These are phyloP conservation scores for Phytophthora ramorum DNA, from an alignment of 352 stramenopile species.

Conservation along the genomic window DNA sequence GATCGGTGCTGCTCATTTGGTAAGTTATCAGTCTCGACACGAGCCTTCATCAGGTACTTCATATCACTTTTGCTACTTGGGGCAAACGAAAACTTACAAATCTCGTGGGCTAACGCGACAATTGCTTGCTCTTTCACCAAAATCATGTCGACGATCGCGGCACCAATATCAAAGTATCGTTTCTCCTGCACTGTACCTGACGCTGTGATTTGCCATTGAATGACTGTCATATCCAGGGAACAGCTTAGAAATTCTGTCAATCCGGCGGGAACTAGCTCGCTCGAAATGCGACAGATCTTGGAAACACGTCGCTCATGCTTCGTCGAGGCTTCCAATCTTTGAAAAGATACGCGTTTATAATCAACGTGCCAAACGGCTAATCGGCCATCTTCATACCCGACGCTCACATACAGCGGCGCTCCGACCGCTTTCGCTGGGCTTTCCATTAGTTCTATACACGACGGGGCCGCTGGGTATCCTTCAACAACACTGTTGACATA, in stretches of 20 bases:
- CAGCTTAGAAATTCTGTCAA: conserved; percentile 45
- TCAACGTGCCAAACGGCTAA: conserved; percentile 50
- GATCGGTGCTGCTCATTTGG: neutral
- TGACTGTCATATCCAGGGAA: conserved; percentile 72
- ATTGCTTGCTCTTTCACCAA: conserved; percentile 36
- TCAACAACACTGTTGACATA: conserved; percentile 50
- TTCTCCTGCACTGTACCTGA: conserved; percentile 47
- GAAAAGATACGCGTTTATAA: conserved; percentile 20
- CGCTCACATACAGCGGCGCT: conserved; percentile 15
- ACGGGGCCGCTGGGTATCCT: conserved; percentile 38
- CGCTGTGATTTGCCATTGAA: conserved; percentile 53
- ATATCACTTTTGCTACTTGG: conserved; percentile 10
- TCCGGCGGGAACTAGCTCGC: neutral
- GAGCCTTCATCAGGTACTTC: conserved; percentile 13
- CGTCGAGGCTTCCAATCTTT: conserved; percentile 33
- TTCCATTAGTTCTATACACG: conserved; percentile 45
- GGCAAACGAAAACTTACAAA: conserved; percentile 43
- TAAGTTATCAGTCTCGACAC: neutral
- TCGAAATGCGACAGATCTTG: conserved; percentile 31
- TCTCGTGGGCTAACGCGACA: conserved; percentile 45
- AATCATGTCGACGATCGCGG: conserved; percentile 53
- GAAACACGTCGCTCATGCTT: conserved; percentile 58
- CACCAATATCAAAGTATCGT: conserved; percentile 69
- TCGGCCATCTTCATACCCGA: conserved; percentile 67
- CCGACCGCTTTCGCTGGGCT: neutral